A percentile compares a stretch with the other conserved stretches of the same genome.
These are phyloP conservation scores for Marasmius sp. DNA, from an alignment of 1,284 basidiomycete genomes.

Conservation along the genomic window DNA sequence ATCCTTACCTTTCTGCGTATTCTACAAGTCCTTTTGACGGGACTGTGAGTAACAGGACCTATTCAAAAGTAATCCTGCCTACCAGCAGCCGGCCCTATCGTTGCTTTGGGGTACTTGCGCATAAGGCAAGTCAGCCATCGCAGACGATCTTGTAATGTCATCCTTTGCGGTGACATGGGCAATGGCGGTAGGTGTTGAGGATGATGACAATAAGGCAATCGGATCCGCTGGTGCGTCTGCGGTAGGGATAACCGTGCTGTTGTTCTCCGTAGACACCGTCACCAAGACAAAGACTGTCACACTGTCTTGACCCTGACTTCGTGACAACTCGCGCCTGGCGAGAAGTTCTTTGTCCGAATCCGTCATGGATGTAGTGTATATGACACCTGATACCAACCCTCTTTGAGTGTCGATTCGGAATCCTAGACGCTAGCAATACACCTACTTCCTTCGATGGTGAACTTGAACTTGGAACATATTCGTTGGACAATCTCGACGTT, in stretches of 20 bases:
- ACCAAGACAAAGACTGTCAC: too few species aligned
- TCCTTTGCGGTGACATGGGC: slow-evolving; percentile 38
- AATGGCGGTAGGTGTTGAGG: slow-evolving; percentile 37
- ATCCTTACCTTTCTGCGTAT: slow-evolving; percentile 69
- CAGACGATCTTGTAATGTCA: slow-evolving; percentile 36
- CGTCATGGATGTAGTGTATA: too few species aligned
- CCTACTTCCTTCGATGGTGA: slow-evolving; percentile 4
- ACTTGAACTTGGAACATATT: slow-evolving; percentile 8
- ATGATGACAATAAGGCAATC: slow-evolving; percentile 41
- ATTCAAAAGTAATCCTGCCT: slow-evolving; percentile 27
- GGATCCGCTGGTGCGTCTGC: too few species aligned
- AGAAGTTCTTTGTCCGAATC: too few species aligned
- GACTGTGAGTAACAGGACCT: background rate
- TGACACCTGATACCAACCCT: too few species aligned
- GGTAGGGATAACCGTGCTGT: too few species aligned
- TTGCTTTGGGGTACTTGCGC: slow-evolving; percentile 36
- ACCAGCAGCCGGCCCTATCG: slow-evolving; percentile 78
- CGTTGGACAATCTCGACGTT: slow-evolving; percentile 4
- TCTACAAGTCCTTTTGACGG: slow-evolving; percentile 67
- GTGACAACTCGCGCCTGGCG: too few species aligned
- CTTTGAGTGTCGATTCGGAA: too few species aligned
- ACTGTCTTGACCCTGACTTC: too few species aligned
- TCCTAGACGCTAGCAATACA: too few species aligned
- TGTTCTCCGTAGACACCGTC: too few species aligned
- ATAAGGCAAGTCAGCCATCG: slow-evolving; percentile 51